Evolutionary conservation across 1,284 basidiomycete species (phyloP), one percentile per base, ranked within the genome.

Genomic region (Boletellus deceptivus): DNA sequence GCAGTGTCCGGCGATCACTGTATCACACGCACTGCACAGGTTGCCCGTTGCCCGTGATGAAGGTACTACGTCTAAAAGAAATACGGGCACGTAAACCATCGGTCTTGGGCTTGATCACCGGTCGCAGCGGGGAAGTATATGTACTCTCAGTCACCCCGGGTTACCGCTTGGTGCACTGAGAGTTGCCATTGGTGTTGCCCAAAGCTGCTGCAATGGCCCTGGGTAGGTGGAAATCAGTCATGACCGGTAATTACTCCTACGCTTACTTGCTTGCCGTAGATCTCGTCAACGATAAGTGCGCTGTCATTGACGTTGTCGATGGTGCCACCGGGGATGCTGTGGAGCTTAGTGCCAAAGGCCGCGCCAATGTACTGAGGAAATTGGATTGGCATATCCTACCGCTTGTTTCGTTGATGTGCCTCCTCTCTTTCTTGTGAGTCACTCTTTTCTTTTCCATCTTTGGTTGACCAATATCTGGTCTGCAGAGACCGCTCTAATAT

Each of bases 351-450:
- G 56, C 69, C 38, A 59, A 37, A 18, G 70, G 71, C 43, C 60
- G 59, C 36, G 50, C 57, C 20, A 69, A 59, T 41, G 57, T 76
- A 20, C 60, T 77, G 50, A 66, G 75, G 45, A 79, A 77, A 59
- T 64, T 78, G 35, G 78, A 79, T 56, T 57, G 67, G 46, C 72
- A 76, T 57, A 55, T 79, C 14, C 58, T 79, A 36, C 77, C 78
- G 2, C 72, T 76, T 44, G 66, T 78, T 34, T 73, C 75, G 6
- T 57, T 82, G 18, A 69, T 84, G 7, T 83, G 83, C 59, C 71
- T 84, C 27, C 72, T 78, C 42, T 77, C 74, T 0, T 78, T 77
- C 58, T 60, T 78, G 76, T 77, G 55, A 62, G 76, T 64, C 20
- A 27, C 17, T 27, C 3, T 4, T 18, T 33, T 13, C 29, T 25